These are phyloP conservation scores for Echeveria elegans DNA, from an alignment of 164 flowering plant species.

Conservation along the genomic window DNA sequence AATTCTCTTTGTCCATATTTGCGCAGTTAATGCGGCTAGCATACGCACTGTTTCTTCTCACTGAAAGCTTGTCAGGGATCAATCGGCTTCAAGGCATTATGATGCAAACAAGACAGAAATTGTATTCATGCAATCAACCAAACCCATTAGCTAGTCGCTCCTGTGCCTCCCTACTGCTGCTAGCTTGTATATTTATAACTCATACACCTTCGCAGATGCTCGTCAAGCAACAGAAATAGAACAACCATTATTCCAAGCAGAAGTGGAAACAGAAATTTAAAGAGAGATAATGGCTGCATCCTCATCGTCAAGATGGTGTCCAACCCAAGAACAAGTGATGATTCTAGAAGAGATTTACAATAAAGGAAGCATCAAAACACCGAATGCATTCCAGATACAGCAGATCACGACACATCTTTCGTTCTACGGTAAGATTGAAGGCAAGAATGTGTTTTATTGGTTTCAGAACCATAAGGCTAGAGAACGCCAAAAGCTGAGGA, in stretches of 20 bases:
- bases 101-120: slow-evolving; percentile 1
- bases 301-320: slow-evolving; percentile 3
- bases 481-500: slow-evolving; percentile 3
- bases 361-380: background rate
- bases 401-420: slow-evolving; percentile 1
- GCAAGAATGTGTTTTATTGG: slow-evolving; percentile 5
- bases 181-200: background rate
- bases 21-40: background rate
- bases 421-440: slow-evolving; percentile 5
- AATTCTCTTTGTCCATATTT: slow-evolving; percentile 3
- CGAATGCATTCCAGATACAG: background rate
- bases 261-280: background rate
- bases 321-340: slow-evolving; percentile 4
- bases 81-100: slow-evolving; percentile 6
- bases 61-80: slow-evolving; percentile 7
- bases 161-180: background rate
- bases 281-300: background rate
- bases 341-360: slow-evolving; percentile 4
- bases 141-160: background rate
- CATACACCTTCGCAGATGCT: background rate
- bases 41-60: background rate
- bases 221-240: background rate
- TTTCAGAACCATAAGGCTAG: slow-evolving; percentile 3
- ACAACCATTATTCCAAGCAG: background rate
- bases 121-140: background rate